Evolutionary conservation across 2,329 filamentous ascomycete species (phyloP).

Genomic region (Emmonsiellopsis sp.): DNA sequence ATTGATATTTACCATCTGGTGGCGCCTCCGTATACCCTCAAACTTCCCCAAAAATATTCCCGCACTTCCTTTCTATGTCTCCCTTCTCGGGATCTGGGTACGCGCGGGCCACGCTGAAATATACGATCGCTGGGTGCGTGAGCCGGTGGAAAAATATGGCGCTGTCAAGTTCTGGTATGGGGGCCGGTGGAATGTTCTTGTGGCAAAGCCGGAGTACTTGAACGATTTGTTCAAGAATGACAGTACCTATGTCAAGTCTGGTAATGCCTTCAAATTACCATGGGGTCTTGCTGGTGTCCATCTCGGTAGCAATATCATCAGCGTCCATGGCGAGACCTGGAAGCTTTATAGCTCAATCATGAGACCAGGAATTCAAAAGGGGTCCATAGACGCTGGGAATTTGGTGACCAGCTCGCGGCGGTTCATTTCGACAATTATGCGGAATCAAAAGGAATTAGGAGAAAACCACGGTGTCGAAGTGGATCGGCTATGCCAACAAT

Average conservation of each 20-base stretch:
- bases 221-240: conserved; percentile 30
- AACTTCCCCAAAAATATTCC: conserved; percentile 2
- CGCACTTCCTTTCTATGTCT: neutral
- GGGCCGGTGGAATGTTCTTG: conserved; percentile 41
- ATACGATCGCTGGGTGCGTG: conserved; percentile 1
- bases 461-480: conserved; percentile 11
- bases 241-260: conserved; percentile 27
- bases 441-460: conserved; percentile 10
- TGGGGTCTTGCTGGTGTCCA: conserved; percentile 29
- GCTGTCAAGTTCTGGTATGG: conserved; percentile 44
- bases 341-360: conserved; percentile 26
- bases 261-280: conserved; percentile 35
- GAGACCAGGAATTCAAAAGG: conserved; percentile 28
- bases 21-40: neutral
- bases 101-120: neutral
- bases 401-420: conserved; percentile 17
- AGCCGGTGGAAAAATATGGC: conserved; percentile 20
- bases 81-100: neutral
- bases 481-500: conserved; percentile 18
- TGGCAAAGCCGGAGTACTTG: conserved; percentile 37
- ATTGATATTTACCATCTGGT: neutral
- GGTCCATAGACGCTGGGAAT: conserved; percentile 16
- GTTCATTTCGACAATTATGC: conserved; percentile 18
- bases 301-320: conserved; percentile 35
- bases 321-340: conserved; percentile 29